These are phyloP conservation scores for Ashbya aceris DNA, from an alignment of 1,139 yeast genomes.

Conservation along the genomic window DNA sequence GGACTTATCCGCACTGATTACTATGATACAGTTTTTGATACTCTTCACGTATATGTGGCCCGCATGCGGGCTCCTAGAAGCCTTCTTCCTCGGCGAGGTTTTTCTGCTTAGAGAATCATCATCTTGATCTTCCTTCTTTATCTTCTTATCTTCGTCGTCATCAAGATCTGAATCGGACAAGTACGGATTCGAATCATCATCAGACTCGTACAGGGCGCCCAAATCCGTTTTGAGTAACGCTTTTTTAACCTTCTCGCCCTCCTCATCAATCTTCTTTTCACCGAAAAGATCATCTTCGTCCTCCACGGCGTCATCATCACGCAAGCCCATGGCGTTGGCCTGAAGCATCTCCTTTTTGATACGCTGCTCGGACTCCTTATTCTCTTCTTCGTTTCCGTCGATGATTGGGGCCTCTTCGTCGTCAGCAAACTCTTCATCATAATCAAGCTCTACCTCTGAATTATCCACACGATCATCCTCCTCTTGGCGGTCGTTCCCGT, in stretches of 20 bases:
- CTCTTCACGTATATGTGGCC: slow-evolving; percentile 39
- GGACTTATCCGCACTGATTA: slow-evolving; percentile 53
- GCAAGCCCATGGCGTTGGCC: slow-evolving; percentile 65
- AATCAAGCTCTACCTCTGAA: slow-evolving; percentile 88
- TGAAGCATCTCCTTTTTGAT: slow-evolving; percentile 85
- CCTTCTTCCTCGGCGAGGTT: slow-evolving; percentile 23
- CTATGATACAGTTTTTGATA: slow-evolving; percentile 56
- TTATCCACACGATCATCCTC: slow-evolving; percentile 45
- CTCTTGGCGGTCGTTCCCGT: slow-evolving; percentile 35
- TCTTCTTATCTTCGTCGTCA: slow-evolving; percentile 41
- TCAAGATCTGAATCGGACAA: slow-evolving; percentile 65
- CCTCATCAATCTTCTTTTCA: slow-evolving; percentile 76
- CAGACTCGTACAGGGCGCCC: slow-evolving; percentile 83
- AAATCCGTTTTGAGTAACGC: slow-evolving; percentile 81
- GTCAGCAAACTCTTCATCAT: slow-evolving; percentile 94
- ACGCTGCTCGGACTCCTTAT: slow-evolving; percentile 78
- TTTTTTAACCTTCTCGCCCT: slow-evolving; percentile 77
- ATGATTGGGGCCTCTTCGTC: slow-evolving; percentile 98
- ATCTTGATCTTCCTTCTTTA: slow-evolving; percentile 40
- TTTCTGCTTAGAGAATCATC: slow-evolving; percentile 18
- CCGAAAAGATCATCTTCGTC: slow-evolving; percentile 51
- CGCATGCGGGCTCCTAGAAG: slow-evolving; percentile 11
- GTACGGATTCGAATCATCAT: slow-evolving; percentile 77
- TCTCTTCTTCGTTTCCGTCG: slow-evolving; percentile 95
- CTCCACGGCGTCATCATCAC: slow-evolving; percentile 48